These are phyloP conservation scores for Ophiocordyceps camponoti-leonardi DNA, from an alignment of 2,329 filamentous ascomycete species.

Conservation along the genomic window DNA sequence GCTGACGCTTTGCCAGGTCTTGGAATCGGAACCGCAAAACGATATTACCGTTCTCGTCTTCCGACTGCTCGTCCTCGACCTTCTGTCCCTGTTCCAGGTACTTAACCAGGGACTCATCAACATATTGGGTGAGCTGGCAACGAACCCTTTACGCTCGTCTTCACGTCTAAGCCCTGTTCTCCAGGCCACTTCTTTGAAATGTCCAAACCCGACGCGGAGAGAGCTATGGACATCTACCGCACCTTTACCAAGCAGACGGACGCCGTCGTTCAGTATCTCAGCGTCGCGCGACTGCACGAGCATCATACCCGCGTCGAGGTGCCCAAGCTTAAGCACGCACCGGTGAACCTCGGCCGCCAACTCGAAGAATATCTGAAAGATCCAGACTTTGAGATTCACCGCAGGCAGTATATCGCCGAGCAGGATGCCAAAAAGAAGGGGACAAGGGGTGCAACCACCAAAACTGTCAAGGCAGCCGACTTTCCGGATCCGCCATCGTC, in stretches of 20 bases:
- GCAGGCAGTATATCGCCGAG: slow-evolving; percentile 80
- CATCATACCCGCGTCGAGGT: slow-evolving; percentile 86
- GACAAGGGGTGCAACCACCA: slow-evolving; percentile 13
- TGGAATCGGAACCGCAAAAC: slow-evolving; percentile 80
- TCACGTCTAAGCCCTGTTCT: slow-evolving; percentile 7
- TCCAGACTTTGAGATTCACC: slow-evolving; percentile 84
- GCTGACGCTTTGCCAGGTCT: slow-evolving; percentile 35
- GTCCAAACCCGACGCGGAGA: slow-evolving; percentile 83
- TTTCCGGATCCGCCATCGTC: not conserved
- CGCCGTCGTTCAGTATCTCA: slow-evolving; percentile 77
- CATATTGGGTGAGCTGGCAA: slow-evolving; percentile 54
- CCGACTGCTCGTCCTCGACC: slow-evolving; percentile 73
- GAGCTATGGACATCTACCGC: slow-evolving; percentile 82
- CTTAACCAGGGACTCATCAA: slow-evolving; percentile 97
- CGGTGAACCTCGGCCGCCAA: slow-evolving; percentile 74
- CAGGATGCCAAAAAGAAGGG: slow-evolving; percentile 52
- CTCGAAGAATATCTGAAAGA: slow-evolving; percentile 91
- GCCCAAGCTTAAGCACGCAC: slow-evolving; percentile 92
- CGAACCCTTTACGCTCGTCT: not conserved
- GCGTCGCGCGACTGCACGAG: slow-evolving; percentile 76
- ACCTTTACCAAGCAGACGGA: slow-evolving; percentile 86
- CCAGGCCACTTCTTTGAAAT: slow-evolving; percentile 95
- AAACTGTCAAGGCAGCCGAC: slow-evolving; percentile 11
- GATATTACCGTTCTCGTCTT: slow-evolving; percentile 95
- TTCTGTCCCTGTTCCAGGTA: slow-evolving; percentile 80